Conservation (phyloP, 352 stramenopile species). For the Phytopythium oedochilum region DNA sequence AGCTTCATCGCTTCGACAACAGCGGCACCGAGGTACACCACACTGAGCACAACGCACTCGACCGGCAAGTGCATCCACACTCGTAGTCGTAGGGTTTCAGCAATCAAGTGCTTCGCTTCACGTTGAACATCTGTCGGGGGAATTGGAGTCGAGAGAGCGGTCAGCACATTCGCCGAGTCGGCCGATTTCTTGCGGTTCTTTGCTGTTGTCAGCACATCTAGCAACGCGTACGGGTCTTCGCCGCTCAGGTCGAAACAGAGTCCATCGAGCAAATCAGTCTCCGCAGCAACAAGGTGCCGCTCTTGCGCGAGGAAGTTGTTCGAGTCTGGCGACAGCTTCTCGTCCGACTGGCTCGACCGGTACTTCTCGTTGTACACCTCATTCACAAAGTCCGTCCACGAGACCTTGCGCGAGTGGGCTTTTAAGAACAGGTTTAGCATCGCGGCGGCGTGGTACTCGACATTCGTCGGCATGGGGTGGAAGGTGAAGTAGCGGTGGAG, state of each 20-base stretch:
- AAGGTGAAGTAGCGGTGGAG: conserved; percentile 81
- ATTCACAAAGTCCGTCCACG: conserved; percentile 59
- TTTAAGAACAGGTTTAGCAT: conserved; percentile 80
- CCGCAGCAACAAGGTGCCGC: conserved; percentile 51
- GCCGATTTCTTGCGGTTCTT: conserved; percentile 38
- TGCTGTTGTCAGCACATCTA: conserved; percentile 58
- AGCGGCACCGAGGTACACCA: conserved; percentile 65
- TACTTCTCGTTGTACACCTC: conserved; percentile 70
- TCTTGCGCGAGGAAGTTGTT: conserved; percentile 48
- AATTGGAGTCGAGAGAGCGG: conserved; percentile 8
- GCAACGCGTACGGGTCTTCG: conserved; percentile 59
- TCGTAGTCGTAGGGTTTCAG: conserved; percentile 41
- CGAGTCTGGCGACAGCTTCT: conserved; percentile 17
- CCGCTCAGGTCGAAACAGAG: conserved; percentile 71
- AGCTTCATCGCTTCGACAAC: conserved; percentile 33
- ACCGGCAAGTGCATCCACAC: conserved; percentile 62
- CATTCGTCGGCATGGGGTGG: conserved; percentile 61
- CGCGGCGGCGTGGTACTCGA: conserved; percentile 59
- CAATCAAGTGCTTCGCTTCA: conserved; percentile 63
- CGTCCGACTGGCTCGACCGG: conserved; percentile 5
- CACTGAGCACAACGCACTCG: conserved; percentile 63
- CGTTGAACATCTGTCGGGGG: conserved; percentile 49
- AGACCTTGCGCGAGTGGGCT: conserved; percentile 50
- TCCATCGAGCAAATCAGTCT: conserved; percentile 64
- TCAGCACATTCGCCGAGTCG: background rate